phyloP scores from a whole-genome alignment of 768 basidiomycete genomes.

The Austroboletus eburneus region DNA sequence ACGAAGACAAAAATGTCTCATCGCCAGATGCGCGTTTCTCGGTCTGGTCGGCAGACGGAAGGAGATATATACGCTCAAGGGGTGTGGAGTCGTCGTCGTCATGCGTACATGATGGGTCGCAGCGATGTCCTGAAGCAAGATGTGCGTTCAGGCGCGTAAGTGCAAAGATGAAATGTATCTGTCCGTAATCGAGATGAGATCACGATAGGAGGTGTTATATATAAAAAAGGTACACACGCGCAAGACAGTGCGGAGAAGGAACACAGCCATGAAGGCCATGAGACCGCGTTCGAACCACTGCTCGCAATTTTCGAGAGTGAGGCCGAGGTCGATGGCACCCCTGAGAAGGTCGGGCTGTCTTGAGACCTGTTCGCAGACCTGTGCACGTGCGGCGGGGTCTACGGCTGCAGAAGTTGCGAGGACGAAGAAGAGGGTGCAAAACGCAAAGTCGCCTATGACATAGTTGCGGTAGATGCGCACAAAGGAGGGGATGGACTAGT shows the following conservation, averaged over 20 bases:
- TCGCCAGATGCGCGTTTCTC: slow-evolving; percentile 2
- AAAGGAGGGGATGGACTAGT: slow-evolving; percentile 56
- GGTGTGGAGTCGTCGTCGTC: slow-evolving; percentile 25
- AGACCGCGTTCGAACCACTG: slow-evolving; percentile 69
- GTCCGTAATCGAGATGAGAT: no score
- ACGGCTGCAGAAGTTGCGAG: slow-evolving; percentile 58
- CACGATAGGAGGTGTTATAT: slow-evolving; percentile 1
- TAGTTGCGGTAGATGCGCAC: slow-evolving; percentile 82
- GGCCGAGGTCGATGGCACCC: slow-evolving; percentile 63
- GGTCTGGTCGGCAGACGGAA: slow-evolving; percentile 25
- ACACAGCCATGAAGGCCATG: slow-evolving; percentile 51
- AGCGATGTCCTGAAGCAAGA: slow-evolving; percentile 41
- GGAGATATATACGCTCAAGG: slow-evolving; percentile 61
- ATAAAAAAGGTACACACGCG: slow-evolving; percentile 45
- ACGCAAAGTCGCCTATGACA: slow-evolving; percentile 73
- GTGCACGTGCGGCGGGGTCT: slow-evolving; percentile 49
- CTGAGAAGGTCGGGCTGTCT: slow-evolving; percentile 72
- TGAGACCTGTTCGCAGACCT: slow-evolving; percentile 70
- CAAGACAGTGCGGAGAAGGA: slow-evolving; percentile 59
- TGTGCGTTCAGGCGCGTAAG: slow-evolving; percentile 62
- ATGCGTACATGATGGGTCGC: slow-evolving; percentile 6
- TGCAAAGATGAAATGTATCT: slow-evolving; percentile 77
- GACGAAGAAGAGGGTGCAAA: slow-evolving; percentile 56
- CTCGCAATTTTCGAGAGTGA: slow-evolving; percentile 79
- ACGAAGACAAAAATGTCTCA: slow-evolving; percentile 6